These are phyloP conservation scores for Bimuria novae-zelandiae DNA, from an alignment of 2,329 filamentous ascomycete genomes.

Conservation along the genomic window DNA sequence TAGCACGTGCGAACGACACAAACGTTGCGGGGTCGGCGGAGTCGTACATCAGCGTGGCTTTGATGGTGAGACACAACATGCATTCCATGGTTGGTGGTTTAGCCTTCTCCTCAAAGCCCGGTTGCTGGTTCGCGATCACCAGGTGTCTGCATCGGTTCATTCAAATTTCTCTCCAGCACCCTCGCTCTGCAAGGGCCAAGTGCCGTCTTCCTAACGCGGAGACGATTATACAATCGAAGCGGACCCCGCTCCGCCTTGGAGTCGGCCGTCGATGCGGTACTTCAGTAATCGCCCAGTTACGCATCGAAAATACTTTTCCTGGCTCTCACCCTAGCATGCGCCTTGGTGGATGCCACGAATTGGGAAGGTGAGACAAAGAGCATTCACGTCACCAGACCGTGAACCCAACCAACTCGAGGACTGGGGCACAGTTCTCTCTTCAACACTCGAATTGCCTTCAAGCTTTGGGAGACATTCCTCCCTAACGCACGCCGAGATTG, in stretches of 20 bases:
- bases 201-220: background rate
- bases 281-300: background rate
- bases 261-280: background rate
- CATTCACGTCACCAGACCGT: background rate
- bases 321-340: background rate
- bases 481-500: no score
- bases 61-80: background rate
- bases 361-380: constrained; percentile 4
- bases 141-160: background rate
- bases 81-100: background rate
- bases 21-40: constrained; percentile 34
- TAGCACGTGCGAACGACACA: no score
- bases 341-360: background rate
- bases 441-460: no score
- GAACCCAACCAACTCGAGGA: no score
- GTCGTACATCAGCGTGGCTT: constrained; percentile 25
- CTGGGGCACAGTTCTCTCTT: no score
- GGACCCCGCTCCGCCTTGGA: background rate
- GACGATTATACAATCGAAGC: background rate
- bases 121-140: background rate
- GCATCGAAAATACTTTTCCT: background rate
- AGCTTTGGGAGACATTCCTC: no score
- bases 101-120: background rate
- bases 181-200: no score
- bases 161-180: no score